Evolutionary conservation across 2,329 filamentous ascomycete genomes (phyloP), one percentile per base, ranked within the genome.

Genomic region (Cordyceps fumosorosea): DNA sequence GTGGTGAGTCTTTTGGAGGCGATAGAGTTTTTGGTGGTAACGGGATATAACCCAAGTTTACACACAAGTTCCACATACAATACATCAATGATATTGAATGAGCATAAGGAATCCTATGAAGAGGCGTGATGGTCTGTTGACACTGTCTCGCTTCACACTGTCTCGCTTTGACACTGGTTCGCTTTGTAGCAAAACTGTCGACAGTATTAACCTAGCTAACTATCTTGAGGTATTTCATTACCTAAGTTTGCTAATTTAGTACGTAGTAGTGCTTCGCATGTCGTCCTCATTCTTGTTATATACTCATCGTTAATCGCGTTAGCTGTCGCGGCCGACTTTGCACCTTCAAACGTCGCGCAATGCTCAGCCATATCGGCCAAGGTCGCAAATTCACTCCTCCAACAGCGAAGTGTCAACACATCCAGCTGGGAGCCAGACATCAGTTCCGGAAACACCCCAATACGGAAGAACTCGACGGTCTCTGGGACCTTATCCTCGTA

Each of bases 401-500:
- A 60, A 37, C 57, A 60, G n/a, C 48, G 48, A 10, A 53, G 18
- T 26, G 50, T 60, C 50, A 60, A 26, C n/a, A 47, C 40, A 40
- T 60, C 57, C n/a, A 60, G 8, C n/a, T 14, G 37, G 12, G 37
- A 60, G 37, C 37, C 29, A 5, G 57, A 47, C 48, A 14, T 26
- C 11, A 60, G 48, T 18, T 54, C 57, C 40, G 57, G 57, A 20
- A 54, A 60, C 37, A 26, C 57, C 40, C 18, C 29, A 5, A 6
- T 16, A n/a, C 12, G 12, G 12, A 60, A 54, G 7, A 60, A 37
- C 26, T 3, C 5, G 6, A 47, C 16, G 5, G 18, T 3, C 20
- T 60, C 48, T 3, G 50, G 50, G 26, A 48, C 57, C 10, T 40
- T 40, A 2, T 62, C 53, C 47, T 65, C 63, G 45, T 60, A 60